phyloP scores from a whole-genome alignment of 345 rosid genomes.

The Euphorbia peplus region DNA sequence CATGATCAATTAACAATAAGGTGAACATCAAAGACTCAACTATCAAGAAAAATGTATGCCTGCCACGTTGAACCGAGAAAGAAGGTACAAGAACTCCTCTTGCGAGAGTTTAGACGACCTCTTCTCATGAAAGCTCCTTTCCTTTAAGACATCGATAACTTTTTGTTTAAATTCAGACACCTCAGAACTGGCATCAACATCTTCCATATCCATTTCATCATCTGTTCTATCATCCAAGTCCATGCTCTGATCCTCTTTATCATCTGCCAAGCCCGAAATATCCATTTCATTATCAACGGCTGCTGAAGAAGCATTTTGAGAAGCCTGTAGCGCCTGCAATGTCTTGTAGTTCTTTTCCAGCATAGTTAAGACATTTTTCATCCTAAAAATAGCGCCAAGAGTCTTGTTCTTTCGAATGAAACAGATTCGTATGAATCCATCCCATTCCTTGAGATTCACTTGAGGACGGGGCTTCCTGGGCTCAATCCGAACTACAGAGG shows the following conservation, averaged over 20 bases:
- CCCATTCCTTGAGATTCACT: conserved; percentile 77
- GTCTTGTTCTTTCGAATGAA: conserved; percentile 91
- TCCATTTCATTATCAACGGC: conserved; percentile 27
- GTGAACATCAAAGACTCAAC: background rate
- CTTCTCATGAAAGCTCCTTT: conserved; percentile 68
- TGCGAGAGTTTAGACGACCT: conserved; percentile 74
- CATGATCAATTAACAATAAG: background rate
- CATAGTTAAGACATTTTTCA: conserved; percentile 55
- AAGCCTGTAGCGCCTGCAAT: conserved; percentile 51
- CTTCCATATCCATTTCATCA: conserved; percentile 48
- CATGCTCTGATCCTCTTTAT: conserved; percentile 46
- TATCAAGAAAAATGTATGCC: conserved; percentile 70
- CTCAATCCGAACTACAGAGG: conserved; percentile 87
- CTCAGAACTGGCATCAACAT: conserved; percentile 41
- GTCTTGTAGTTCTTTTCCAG: conserved; percentile 87
- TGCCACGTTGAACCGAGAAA: conserved; percentile 79
- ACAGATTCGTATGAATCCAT: conserved; percentile 79
- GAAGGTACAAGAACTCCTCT: conserved; percentile 74
- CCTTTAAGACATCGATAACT: conserved; percentile 59
- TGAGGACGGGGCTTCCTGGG: conserved; percentile 71
- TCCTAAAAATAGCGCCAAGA: conserved; percentile 71
- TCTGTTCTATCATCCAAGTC: conserved; percentile 47
- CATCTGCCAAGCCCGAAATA: conserved; percentile 24
- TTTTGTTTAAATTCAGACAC: conserved; percentile 65
- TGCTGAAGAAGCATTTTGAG: conserved; percentile 21